Evolutionary conservation across 768 basidiomycete species (phyloP).

Genomic region (Tephrocybe rancida): DNA sequence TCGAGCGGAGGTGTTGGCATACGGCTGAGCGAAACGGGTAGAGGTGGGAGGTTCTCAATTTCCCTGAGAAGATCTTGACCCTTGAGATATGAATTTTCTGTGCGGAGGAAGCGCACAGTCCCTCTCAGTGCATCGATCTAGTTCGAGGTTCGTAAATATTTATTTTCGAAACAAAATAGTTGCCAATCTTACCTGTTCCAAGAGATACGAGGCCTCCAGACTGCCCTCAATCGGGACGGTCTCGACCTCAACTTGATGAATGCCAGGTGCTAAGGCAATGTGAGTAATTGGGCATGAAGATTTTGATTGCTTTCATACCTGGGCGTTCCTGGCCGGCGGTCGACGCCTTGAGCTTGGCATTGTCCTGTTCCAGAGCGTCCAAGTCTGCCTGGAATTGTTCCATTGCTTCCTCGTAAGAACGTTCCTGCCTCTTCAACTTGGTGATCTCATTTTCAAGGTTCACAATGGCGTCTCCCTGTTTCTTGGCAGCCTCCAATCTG

Average conservation of each 20-base stretch:
- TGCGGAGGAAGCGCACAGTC: conserved; percentile 90
- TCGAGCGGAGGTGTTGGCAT: conserved; percentile 68
- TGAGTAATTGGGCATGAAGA: background rate
- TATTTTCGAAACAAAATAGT: no score
- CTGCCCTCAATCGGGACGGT: conserved; percentile 73
- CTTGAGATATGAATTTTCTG: conserved; percentile 92
- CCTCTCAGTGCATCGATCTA: conserved; percentile 91
- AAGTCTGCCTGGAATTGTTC: conserved; percentile 90
- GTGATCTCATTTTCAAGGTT: conserved; percentile 81
- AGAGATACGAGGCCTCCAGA: conserved; percentile 83
- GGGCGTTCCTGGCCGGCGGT: conserved; percentile 71
- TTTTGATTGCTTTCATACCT: conserved; percentile 41
- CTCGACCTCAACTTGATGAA: conserved; percentile 60
- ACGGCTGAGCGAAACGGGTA: conserved; percentile 51
- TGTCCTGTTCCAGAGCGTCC: conserved; percentile 86
- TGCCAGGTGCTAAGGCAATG: conserved; percentile 38
- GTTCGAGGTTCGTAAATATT: no score
- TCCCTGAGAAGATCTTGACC: conserved; percentile 89
- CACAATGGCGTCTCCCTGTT: conserved; percentile 80
- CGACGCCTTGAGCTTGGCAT: conserved; percentile 74
- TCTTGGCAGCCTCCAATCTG: conserved; percentile 88
- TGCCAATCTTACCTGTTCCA: conserved; percentile 75
- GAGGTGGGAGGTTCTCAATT: conserved; percentile 71
- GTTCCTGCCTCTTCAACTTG: conserved; percentile 86
- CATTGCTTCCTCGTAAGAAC: conserved; percentile 90